Conservation (phyloP, 345 rosid genomes). For the Hevea brasiliensis region DNA sequence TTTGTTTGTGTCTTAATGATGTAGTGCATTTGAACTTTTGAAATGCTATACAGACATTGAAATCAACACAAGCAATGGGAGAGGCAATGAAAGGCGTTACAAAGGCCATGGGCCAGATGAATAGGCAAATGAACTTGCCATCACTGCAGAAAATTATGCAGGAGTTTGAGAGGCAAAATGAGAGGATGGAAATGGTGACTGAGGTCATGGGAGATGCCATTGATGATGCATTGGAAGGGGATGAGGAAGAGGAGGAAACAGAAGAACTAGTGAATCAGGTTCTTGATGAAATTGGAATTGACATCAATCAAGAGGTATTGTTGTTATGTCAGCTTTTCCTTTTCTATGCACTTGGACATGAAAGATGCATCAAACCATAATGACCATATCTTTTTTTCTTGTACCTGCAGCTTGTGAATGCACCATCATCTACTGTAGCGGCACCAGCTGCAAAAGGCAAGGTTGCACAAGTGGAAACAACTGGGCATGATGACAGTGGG, state of each 20-base stretch:
- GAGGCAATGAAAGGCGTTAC: constrained; percentile 98
- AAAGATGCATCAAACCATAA: not conserved
- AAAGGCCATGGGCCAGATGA: constrained; percentile 95
- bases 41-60: constrained; percentile 52
- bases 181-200: constrained; percentile 87
- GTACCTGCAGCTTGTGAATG: constrained; percentile 64
- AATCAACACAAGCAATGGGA: constrained; percentile 93
- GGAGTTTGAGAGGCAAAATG: constrained; percentile 87
- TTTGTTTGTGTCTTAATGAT: not conserved
- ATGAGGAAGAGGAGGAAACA: constrained; percentile 92
- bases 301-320: constrained; percentile 82
- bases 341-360: not conserved
- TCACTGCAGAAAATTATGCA: constrained; percentile 83
- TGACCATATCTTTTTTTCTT: not conserved
- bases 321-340: not conserved
- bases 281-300: constrained; percentile 87
- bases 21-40: constrained; percentile 1
- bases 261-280: constrained; percentile 87
- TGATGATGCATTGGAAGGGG: constrained; percentile 91
- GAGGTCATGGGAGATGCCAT: constrained; percentile 91
- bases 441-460: constrained; percentile 68
- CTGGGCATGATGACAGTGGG: constrained; percentile 62
- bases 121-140: constrained; percentile 88
- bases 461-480: constrained; percentile 68
- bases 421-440: constrained; percentile 73